Evolutionary conservation across 2,329 filamentous ascomycete species (phyloP), one percentile per base, ranked within the genome.

Genomic region (Aspergillus candidus): DNA sequence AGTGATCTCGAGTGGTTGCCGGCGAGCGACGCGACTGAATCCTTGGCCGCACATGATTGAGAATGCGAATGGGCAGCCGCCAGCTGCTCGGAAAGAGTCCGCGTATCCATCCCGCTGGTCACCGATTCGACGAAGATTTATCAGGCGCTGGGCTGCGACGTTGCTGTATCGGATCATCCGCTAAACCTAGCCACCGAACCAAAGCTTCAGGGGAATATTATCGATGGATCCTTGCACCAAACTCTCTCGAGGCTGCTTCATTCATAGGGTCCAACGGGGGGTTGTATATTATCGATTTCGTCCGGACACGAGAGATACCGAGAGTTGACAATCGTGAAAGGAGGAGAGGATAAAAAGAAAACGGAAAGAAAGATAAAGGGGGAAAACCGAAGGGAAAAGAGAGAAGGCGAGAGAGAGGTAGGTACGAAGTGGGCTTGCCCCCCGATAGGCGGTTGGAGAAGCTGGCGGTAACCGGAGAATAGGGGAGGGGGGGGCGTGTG

Each of bases 1-100:
- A 77, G 72, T 29, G 61, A 58, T 48, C 61, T 65, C 22, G 65
- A 60, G 40, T 63, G 62, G 32, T 42, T 14, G 46, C 57, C 58
- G 33, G 63, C 52, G 38, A 62, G 48, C 31, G 46, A 42, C 14
- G 43, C 22, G 32, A 36, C 49, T 15, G 54, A 50, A 43, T 56
- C 57, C 50, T 62, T 60, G 51, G 53, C 50, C 48, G 57, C 56
- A 38, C 59, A 58, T 29, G 54, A 52, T 44, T 59, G 59, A 38
- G 60, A 48, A 32, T 59, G 51, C 38, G 60, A 48, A 32, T 59
- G 51, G 37, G 62, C 56, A 40, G 57, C 55, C 35, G 54, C 54
- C 36, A 60, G 49, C 39, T 58, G 57, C 36, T 60, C 55, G 39
- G 62, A 52, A 34, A 56, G 52, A 39, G 54, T 55, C 41, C 52